phyloP scores from a whole-genome alignment of 768 basidiomycete species.

The Kwoniella mangroviensis region DNA sequence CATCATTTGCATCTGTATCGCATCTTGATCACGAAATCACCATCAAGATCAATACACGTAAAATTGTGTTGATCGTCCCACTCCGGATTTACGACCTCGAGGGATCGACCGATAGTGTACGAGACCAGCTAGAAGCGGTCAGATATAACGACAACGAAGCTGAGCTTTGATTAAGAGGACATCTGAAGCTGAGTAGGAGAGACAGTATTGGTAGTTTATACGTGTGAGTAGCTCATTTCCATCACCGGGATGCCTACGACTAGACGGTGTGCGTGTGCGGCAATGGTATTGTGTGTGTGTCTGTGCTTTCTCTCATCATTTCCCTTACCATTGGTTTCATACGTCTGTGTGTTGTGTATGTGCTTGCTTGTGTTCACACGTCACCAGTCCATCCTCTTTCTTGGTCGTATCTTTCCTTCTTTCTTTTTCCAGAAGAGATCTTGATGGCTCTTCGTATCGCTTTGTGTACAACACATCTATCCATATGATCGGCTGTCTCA shows the following conservation, averaged over 20 bases:
- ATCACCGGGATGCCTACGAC: background rate
- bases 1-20: background rate
- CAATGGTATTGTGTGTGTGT: background rate
- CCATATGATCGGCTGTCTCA: background rate
- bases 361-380: background rate
- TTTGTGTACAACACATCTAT: background rate
- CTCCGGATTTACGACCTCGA: slow-evolving; percentile 1
- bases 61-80: background rate
- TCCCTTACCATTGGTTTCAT: background rate
- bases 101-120: background rate
- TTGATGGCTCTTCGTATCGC: background rate
- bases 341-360: background rate
- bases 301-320: background rate
- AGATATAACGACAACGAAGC: slow-evolving; percentile 2
- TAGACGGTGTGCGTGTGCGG: background rate
- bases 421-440: background rate
- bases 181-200: background rate
- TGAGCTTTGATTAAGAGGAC: slow-evolving; percentile 2
- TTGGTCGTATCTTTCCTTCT: background rate
- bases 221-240: background rate
- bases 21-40: background rate
- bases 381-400: background rate
- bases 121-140: slow-evolving; percentile 16
- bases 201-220: background rate
- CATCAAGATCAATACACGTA: background rate